Evolutionary conservation across 2,329 filamentous ascomycete species (phyloP).

Genomic region (Coniochaeta ligniaria): DNA sequence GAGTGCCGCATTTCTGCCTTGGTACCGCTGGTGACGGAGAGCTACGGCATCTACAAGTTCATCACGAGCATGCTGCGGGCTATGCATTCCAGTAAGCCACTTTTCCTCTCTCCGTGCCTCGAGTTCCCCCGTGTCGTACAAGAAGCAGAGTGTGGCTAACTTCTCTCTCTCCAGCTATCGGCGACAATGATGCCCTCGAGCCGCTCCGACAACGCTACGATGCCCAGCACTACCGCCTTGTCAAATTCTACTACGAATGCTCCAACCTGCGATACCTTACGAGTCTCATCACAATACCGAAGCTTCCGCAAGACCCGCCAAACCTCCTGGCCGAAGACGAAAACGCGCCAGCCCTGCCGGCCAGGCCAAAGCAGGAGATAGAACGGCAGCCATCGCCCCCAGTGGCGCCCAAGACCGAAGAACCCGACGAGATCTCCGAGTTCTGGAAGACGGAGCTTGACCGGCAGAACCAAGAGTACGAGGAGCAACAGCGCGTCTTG

Average conservation of each 20-base stretch:
- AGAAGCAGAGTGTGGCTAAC: not conserved
- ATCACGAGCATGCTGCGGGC: slow-evolving; percentile 98
- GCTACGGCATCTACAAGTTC: slow-evolving; percentile 99
- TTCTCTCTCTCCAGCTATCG: slow-evolving; percentile 57
- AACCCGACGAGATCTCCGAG: slow-evolving; percentile 91
- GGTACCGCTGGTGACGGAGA: slow-evolving; percentile 91
- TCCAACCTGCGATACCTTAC: slow-evolving; percentile 96
- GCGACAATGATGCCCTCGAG: slow-evolving; percentile 86
- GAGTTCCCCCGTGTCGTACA: not conserved
- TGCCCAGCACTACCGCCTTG: slow-evolving; percentile 90
- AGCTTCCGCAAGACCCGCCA: slow-evolving; percentile 88
- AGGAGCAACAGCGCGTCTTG: slow-evolving; percentile 83
- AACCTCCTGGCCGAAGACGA: slow-evolving; percentile 84
- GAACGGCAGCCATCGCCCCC: slow-evolving; percentile 63
- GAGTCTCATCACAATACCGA: slow-evolving; percentile 91
- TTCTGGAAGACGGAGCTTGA: slow-evolving; percentile 96
- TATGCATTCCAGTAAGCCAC: slow-evolving; percentile 83
- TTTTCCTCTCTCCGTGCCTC: not conserved
- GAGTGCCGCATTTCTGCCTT: slow-evolving; percentile 93
- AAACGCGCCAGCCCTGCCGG: slow-evolving; percentile 73
- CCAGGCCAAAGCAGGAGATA: slow-evolving; percentile 69
- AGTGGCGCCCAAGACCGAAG: slow-evolving; percentile 59
- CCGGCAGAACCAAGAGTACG: slow-evolving; percentile 88
- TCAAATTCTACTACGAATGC: slow-evolving; percentile 99
- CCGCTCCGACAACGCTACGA: slow-evolving; percentile 85